Conservation (phyloP, 257 asterid genomes). For the Fraxinus anomala region DNA sequence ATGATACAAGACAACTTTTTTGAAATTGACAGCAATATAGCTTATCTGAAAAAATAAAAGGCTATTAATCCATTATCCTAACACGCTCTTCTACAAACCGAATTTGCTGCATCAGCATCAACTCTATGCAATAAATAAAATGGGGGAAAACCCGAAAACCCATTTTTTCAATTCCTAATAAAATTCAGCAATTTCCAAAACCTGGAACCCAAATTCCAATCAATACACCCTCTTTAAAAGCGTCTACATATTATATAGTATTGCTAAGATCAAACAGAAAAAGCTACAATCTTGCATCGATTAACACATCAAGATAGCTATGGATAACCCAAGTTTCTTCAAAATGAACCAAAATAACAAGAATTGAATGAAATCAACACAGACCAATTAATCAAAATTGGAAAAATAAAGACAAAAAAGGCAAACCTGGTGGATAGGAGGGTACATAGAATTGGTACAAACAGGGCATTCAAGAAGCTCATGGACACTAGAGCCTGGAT, state of each 20-base stretch:
- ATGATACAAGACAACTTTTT: background rate
- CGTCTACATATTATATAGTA: background rate
- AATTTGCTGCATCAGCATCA: background rate
- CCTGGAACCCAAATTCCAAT: background rate
- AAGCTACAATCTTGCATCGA: conserved; percentile 21
- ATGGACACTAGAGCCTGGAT: conserved; percentile 41
- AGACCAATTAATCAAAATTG: conserved; percentile 16
- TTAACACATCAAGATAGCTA: conserved; percentile 15
- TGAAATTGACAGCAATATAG: background rate
- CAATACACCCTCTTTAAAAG: background rate
- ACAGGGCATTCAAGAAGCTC: conserved; percentile 57
- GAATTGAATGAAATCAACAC: conserved; percentile 2
- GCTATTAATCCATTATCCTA: background rate
- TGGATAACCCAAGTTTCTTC: background rate
- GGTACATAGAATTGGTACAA: conserved; percentile 56
- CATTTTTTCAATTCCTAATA: background rate
- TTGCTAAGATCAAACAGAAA: background rate
- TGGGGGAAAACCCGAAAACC: background rate
- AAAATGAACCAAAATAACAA: background rate
- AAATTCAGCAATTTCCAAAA: background rate
- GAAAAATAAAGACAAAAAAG: background rate
- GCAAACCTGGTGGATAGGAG: conserved; percentile 54
- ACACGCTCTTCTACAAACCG: background rate
- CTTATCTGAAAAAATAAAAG: background rate
- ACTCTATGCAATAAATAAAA: background rate